These are phyloP conservation scores for Chaetomium strumarium DNA, from an alignment of 2,329 filamentous ascomycete genomes.

Conservation along the genomic window DNA sequence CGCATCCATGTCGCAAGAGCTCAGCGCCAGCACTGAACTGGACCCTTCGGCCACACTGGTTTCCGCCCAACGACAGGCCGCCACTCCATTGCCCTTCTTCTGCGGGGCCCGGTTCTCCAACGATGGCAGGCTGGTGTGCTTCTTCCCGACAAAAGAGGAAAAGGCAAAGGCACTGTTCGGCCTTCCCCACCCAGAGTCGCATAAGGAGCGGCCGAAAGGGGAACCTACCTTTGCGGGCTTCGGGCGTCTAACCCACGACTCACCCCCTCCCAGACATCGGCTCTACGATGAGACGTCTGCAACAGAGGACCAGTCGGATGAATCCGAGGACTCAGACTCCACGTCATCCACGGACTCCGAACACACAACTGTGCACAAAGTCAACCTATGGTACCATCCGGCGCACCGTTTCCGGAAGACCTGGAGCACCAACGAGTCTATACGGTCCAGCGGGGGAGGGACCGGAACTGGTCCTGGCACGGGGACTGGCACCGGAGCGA, in stretches of 20 bases:
- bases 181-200: conserved; percentile 37
- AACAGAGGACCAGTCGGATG: conserved; percentile 44
- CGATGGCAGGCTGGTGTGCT: conserved; percentile 59
- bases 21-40: conserved; percentile 48
- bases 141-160: conserved; percentile 64
- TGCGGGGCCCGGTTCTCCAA: conserved; percentile 58
- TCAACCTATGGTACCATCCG: conserved; percentile 51
- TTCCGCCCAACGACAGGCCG: conserved; percentile 46
- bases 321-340: conserved; percentile 45
- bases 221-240: conserved; percentile 54
- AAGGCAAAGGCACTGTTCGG: conserved; percentile 48
- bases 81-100: conserved; percentile 49
- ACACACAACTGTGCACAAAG: conserved; percentile 56
- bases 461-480: conserved; percentile 56
- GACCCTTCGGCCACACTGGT: conserved; percentile 44
- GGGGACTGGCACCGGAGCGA: conserved; percentile 49
- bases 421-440: conserved; percentile 51
- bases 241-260: conserved; percentile 48
- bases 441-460: conserved; percentile 55
- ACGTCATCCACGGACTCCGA: conserved; percentile 56
- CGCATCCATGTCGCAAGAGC: conserved; percentile 57
- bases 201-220: conserved; percentile 44
- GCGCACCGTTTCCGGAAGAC: conserved; percentile 48
- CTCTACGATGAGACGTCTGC: conserved; percentile 46
- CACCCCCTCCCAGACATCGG: conserved; percentile 41